Percentiles rank a stretch among this genome's conserved stretches.
Conservation (phyloP, 768 basidiomycete genomes). For the Mycena epipterygia region DNA sequence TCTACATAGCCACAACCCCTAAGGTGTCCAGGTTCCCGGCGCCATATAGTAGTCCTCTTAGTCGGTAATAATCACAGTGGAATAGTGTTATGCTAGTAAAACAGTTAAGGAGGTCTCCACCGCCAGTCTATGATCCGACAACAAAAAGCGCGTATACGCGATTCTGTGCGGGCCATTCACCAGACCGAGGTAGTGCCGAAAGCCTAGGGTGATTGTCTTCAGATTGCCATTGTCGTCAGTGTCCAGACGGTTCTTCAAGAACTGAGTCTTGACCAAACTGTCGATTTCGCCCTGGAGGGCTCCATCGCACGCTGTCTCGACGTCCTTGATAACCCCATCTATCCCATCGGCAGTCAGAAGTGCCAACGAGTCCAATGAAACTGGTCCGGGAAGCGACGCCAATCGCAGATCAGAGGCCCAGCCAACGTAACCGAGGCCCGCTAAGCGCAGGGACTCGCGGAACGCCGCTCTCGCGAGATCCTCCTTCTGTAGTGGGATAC, state of each 20-base stretch:
- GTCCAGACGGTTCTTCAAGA: constrained; percentile 2
- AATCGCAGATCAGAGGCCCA: background rate
- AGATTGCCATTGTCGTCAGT: background rate
- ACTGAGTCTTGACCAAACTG: background rate
- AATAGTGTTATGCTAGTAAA: too few relatives aligned
- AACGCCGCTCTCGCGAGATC: too few relatives aligned
- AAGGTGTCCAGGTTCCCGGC: too few relatives aligned
- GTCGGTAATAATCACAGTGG: too few relatives aligned
- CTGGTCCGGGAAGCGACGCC: background rate
- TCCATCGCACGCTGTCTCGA: background rate
- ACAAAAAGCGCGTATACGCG: constrained; percentile 13
- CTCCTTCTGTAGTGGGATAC: too few relatives aligned
- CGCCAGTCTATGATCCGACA: constrained; percentile 20
- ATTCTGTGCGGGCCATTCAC: constrained; percentile 2
- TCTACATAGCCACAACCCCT: too few relatives aligned
- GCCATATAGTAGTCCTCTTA: too few relatives aligned
- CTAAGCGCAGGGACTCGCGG: too few relatives aligned
- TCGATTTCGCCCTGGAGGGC: background rate
- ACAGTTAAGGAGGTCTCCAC: too few relatives aligned
- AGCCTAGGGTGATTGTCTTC: background rate
- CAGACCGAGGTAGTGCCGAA: constrained; percentile 14
- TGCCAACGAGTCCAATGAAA: background rate
- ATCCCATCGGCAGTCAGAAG: background rate
- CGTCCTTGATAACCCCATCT: background rate
- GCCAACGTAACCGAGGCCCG: too few relatives aligned